Evolutionary conservation across 83 land plant species (phyloP), one percentile per base, ranked within the genome.

Genomic region (Larix sibirica): DNA sequence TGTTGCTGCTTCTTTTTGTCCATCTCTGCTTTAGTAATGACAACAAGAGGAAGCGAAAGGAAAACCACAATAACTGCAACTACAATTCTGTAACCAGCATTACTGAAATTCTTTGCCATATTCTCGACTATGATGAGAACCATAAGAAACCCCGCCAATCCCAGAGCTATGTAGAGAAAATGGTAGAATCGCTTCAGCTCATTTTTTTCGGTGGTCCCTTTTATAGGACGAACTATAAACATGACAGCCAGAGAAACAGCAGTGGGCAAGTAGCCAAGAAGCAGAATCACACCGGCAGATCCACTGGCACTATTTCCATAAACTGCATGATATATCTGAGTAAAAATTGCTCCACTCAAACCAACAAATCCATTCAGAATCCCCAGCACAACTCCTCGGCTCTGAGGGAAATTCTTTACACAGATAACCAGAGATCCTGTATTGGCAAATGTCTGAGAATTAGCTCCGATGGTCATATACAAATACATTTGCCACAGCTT

Each of bases 371-470:
- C 95, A 81, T 94, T 94, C 84, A 94, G 87, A 9, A 94, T 84
- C 23, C 92, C 92, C 10, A 94, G 77, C 77, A 94, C 90, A 6
- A 80, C 40, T 28, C 95, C 97, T 24, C 95, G 69, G 84, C 91
- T 86, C 86, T 86, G 87, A 21, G 97, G 94, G 82, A 94, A 94
- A 83, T 88, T 90, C 85, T 89, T 89, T 64, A 94, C 95, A 62
- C 92, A 88, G n/a, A 91, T 89, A 80, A 91, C 93, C 4, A 94
- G 84, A 6, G 93, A 84, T 4, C 94, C 97, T 10, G 97, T 95
- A 83, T 89, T 91, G 67, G 95, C 88, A 70, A 93, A 93, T 61
- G 90, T 71, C 86, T 90, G 91, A 10, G 94, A 91, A 82, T 91
- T 91, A 24, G 95, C 87, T n/a, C 94, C 97, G 7, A 93, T 54